Base-by-base conservation (phyloP, 768 basidiomycete species). In the Cytidiella melzeri region DNA sequence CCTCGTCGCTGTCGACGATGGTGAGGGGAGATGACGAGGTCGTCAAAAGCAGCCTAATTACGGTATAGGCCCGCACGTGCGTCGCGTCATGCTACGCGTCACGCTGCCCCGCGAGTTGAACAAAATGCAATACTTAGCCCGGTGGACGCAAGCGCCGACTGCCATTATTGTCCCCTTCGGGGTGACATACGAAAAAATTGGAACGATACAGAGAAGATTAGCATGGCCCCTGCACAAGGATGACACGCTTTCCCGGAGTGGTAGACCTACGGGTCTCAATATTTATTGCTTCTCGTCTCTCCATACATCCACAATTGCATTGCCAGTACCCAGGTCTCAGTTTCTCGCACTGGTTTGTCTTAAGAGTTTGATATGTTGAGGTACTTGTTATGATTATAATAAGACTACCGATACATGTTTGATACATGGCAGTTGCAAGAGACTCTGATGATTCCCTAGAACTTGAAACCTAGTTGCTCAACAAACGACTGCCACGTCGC, bases 151-250 rank as follows among this genome's bases (percentile, higher is more conserved):
- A 13, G 18, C 10, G 5, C 24, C 13, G 18, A 12, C 18, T 4
- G 23, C 18, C 9, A 7, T 1, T 2, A 45, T 21, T 80, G 83
- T 83, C 83, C 83, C 83, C 83, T 86, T 85, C 82, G 83, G 83
- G 83, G 87, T 84, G 84, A 83, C 87, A 88, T 85, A 89, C 83
- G 84, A 87, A 87, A 92, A 92, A 91, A 88, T 92, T 92, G 91
- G 88, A 93, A 92, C 90, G 87, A 93, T 94, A 93, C 92, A 93
- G 92, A 95, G 92, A 94, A 94, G 92, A 93, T 95, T 93, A 94
- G 92, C 92, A 95, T 95, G 90, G 93, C 92, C 92, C 93, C 93
- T 94, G 92, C 93, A 95, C 92, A 96, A 95, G 92, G 92, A 95
- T 95, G 92, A 93, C 92, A 94, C 89, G 87, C 87, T 90, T 87